These are phyloP conservation scores for Cudoniella acicularis DNA, from an alignment of 495 filamentous ascomycete genomes.

Conservation along the genomic window DNA sequence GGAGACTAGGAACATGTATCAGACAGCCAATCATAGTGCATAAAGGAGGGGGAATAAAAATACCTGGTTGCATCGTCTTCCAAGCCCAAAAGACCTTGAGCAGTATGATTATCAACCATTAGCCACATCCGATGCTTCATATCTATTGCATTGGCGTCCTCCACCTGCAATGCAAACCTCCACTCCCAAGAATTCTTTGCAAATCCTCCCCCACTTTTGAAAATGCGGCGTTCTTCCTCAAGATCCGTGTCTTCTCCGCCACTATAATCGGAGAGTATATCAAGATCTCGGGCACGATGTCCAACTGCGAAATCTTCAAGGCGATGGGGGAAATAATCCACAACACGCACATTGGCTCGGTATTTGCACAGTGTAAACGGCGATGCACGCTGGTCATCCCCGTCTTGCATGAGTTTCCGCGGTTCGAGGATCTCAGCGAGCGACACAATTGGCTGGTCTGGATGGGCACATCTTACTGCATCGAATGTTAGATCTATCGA, in stretches of 20 bases:
- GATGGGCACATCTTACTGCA: slow-evolving; percentile 41
- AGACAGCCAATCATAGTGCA: too few relatives aligned
- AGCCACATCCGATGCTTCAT: slow-evolving; percentile 51
- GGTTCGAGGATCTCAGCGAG: slow-evolving; percentile 49
- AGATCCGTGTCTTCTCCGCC: slow-evolving; percentile 32
- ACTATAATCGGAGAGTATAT: slow-evolving; percentile 43
- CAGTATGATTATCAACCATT: slow-evolving; percentile 61
- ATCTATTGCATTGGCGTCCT: slow-evolving; percentile 47
- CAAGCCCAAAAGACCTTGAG: slow-evolving; percentile 59
- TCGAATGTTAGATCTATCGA: background rate
- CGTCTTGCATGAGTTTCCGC: slow-evolving; percentile 28
- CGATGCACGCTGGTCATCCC: slow-evolving; percentile 39
- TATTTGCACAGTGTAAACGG: slow-evolving; percentile 78
- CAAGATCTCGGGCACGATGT: slow-evolving; percentile 39
- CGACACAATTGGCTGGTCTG: slow-evolving; percentile 37
- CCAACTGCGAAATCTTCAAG: slow-evolving; percentile 71
- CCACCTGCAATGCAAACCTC: slow-evolving; percentile 71
- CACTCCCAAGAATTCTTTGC: slow-evolving; percentile 61
- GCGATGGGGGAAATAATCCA: slow-evolving; percentile 73
- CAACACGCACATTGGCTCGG: slow-evolving; percentile 61
- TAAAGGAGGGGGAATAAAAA: too few relatives aligned
- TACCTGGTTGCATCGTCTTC: slow-evolving; percentile 60
- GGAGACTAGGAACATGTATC: too few relatives aligned
- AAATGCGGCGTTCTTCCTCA: slow-evolving; percentile 25
- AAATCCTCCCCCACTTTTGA: slow-evolving; percentile 19